Base-by-base conservation (phyloP, 2,329 filamentous ascomycete genomes). In the Thielaviopsis euricoi region DNA sequence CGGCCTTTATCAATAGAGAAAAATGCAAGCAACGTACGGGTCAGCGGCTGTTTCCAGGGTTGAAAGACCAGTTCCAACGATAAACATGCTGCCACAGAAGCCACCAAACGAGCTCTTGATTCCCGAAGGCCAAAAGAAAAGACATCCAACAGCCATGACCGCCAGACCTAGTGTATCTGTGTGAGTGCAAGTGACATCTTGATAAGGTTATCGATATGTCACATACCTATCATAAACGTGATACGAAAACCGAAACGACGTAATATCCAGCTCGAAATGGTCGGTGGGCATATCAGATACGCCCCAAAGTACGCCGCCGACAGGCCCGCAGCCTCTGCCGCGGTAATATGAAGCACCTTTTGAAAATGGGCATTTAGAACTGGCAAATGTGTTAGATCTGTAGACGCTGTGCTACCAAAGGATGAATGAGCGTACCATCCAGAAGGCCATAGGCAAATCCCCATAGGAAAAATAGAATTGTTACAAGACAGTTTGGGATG, bases 41-140 rank as follows among this genome's bases (percentile, higher is more conserved):
- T 90, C 87, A 6, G 86, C 86, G 1, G 85, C 83, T 0, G 86
- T 88, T 70, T 90, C 86, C 19, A 90, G 79, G 0, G 85, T 85
- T 1, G 82, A 82, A 0, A 89, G 74, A 5, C 85, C 86, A 58
- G 82, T 83, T 29, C 85, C 86, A 60, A 89, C 84, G 61, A 89
- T 78, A 68, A 89, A 87, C 63, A 87, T 81, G 63, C 74, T 78
- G 40, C 78, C 79, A 64, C 85, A 88, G 71, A 89, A 90, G 9
- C 86, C 87, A 25, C 76, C 80, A 65, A 89, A 90, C 17, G 81
- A 86, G 40, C 79, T 77, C 62, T 78, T 76, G 64, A 83, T 77
- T 60, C 75, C 56, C 2, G 58, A 78, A 0, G 76, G 73, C 56
- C 76, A 78, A 13, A 75, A 74, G n/a, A 79, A 69, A 53, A 80